Evolutionary conservation across 2,329 filamentous ascomycete species (phyloP).

Genomic region (Colletotrichum sp.): DNA sequence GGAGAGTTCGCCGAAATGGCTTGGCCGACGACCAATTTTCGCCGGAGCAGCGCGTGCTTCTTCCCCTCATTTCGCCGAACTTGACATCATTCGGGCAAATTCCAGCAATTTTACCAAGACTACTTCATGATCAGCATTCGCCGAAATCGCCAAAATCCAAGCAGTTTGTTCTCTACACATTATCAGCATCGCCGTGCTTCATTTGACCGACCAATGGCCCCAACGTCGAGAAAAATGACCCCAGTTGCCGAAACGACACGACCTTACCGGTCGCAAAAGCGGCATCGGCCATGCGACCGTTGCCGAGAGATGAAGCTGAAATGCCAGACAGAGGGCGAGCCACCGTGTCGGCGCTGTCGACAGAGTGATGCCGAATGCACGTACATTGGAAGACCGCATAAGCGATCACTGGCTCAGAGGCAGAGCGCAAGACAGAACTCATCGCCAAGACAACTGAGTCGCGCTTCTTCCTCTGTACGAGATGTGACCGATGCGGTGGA

Average conservation of each 20-base stretch:
- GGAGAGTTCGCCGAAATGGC: background rate
- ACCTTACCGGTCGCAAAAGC: constrained; percentile 17
- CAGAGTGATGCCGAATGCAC: constrained; percentile 11
- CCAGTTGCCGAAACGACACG: background rate
- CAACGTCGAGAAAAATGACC: background rate
- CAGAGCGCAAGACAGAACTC: background rate
- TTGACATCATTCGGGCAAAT: background rate
- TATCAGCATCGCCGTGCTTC: background rate
- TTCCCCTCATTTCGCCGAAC: background rate
- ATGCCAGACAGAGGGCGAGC: constrained; percentile 2
- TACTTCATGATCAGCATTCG: background rate
- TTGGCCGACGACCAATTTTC: background rate
- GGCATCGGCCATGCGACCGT: background rate
- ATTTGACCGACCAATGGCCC: background rate
- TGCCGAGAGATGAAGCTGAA: constrained; percentile 11
- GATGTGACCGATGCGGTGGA: background rate
- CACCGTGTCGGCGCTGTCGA: constrained; percentile 1
- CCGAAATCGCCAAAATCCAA: background rate
- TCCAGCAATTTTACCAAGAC: background rate
- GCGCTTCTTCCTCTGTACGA: background rate
- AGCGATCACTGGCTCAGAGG: background rate
- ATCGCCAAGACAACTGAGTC: background rate
- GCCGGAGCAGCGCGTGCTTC: background rate
- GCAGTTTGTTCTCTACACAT: background rate
- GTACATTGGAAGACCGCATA: constrained; percentile 2